Evolutionary conservation across 371 early-diverging fungal genomes (phyloP).

Genomic region (Actinomortierella wolfii): DNA sequence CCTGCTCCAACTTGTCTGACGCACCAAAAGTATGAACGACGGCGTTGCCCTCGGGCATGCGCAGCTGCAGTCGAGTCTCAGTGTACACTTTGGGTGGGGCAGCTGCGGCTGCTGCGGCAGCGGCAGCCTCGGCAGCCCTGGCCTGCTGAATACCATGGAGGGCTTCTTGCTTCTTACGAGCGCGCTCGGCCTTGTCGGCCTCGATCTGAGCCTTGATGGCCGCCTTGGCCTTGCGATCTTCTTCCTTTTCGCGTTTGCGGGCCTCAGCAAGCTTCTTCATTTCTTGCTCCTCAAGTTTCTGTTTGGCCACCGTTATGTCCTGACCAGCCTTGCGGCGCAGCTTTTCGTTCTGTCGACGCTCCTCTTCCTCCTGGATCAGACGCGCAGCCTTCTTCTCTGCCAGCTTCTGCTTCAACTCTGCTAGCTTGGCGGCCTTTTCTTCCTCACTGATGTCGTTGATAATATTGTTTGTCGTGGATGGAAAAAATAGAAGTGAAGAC

Average conservation of each 20-base stretch:
- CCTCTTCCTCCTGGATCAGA: slow-evolving; percentile 67
- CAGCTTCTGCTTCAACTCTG: slow-evolving; percentile 75
- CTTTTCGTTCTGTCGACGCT: slow-evolving; percentile 73
- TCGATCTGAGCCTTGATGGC: slow-evolving; percentile 88
- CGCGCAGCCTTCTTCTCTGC: slow-evolving; percentile 72
- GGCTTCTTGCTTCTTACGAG: slow-evolving; percentile 46
- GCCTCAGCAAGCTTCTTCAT: slow-evolving; percentile 73
- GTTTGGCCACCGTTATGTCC: slow-evolving; percentile 76
- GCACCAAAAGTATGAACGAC: slow-evolving; percentile 63
- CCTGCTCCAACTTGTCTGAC: slow-evolving; percentile 66
- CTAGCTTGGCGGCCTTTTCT: slow-evolving; percentile 80
- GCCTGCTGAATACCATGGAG: slow-evolving; percentile 19
- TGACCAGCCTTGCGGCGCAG: slow-evolving; percentile 83
- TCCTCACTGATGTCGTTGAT: slow-evolving; percentile 53
- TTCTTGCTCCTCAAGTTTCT: slow-evolving; percentile 73
- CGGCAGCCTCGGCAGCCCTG: slow-evolving; percentile 24
- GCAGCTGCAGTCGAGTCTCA: slow-evolving; percentile 75
- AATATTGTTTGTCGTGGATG: neutral
- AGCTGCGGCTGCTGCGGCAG: slow-evolving; percentile 23
- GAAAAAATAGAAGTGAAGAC: neutral
- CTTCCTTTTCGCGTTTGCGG: slow-evolving; percentile 81
- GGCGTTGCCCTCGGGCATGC: slow-evolving; percentile 19
- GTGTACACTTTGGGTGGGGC: slow-evolving; percentile 62
- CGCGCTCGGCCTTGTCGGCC: slow-evolving; percentile 78
- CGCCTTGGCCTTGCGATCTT: slow-evolving; percentile 74